Conservation (phyloP, 495 filamentous ascomycete genomes). For the Penicilliopsis zonata region DNA sequence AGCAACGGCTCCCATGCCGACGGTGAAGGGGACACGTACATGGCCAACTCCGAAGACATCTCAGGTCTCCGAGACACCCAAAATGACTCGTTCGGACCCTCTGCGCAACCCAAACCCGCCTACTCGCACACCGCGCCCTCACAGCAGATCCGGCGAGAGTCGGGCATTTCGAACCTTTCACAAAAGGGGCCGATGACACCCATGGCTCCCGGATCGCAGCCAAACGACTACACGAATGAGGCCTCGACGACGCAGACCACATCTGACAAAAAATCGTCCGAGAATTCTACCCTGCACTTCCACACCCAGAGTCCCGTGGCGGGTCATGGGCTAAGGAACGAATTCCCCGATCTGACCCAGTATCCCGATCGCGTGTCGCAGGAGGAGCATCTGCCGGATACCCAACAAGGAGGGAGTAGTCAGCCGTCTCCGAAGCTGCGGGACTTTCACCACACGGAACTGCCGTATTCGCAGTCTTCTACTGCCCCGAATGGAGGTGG, state of each 20-base stretch:
- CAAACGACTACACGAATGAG: constrained; percentile 66
- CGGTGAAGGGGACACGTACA: constrained; percentile 44
- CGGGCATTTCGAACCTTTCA: constrained; percentile 39
- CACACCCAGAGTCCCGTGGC: constrained; percentile 46
- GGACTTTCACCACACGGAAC: constrained; percentile 11
- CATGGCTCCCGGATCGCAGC: constrained; percentile 63
- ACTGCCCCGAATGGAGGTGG: constrained; percentile 15
- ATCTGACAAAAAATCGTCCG: constrained; percentile 58
- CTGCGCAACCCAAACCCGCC: constrained; percentile 36
- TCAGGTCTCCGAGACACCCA: constrained; percentile 29
- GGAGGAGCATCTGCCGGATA: constrained; percentile 34
- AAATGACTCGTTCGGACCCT: constrained; percentile 38
- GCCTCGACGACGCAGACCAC: constrained; percentile 76
- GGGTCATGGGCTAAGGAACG: constrained; percentile 17
- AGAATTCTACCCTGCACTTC: constrained; percentile 32
- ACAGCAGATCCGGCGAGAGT: constrained; percentile 38
- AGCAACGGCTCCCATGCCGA: constrained; percentile 57
- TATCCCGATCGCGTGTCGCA: constrained; percentile 31
- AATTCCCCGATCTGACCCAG: constrained; percentile 24
- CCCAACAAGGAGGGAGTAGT: constrained; percentile 31
- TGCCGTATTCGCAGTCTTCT: constrained; percentile 16
- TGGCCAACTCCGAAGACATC: constrained; percentile 35
- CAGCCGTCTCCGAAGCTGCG: constrained; percentile 20
- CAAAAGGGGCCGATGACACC: constrained; percentile 65
- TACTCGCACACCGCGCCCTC: constrained; percentile 39